A percentile compares a stretch with the other conserved stretches of the same genome.
Conservation (phyloP, 305 asterid genomes). For the Fraxinus xanthoxyloides region DNA sequence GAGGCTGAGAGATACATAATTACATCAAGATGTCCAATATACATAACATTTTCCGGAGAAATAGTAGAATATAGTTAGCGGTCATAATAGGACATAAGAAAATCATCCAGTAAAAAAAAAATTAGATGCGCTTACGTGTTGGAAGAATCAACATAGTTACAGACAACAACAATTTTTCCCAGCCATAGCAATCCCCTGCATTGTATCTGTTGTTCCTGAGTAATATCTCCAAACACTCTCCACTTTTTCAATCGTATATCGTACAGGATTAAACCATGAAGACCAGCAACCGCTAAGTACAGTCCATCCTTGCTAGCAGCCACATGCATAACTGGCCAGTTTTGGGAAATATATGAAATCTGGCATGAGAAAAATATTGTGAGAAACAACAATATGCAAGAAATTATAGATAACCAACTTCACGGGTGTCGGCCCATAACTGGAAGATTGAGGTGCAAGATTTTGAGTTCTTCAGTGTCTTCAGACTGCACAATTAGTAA, state of each 20-base stretch:
- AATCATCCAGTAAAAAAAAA: neutral
- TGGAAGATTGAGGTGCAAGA: conserved; percentile 94
- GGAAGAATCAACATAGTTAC: conserved; percentile 84
- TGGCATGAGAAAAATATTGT: conserved; percentile 37
- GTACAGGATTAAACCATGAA: conserved; percentile 90
- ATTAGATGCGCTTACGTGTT: conserved; percentile 55
- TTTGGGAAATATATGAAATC: conserved; percentile 95
- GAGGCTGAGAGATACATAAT: neutral
- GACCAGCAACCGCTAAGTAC: conserved; percentile 97
- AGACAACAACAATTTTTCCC: conserved; percentile 93
- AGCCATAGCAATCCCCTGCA: conserved; percentile 97
- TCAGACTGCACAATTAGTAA: conserved; percentile 96
- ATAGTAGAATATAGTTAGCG: neutral
- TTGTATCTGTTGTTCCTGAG: conserved; percentile 96
- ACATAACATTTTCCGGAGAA: neutral
- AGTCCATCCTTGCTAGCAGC: conserved; percentile 99
- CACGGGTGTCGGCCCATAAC: conserved; percentile 48
- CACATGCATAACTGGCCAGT: conserved; percentile 98
- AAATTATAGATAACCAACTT: conserved; percentile 5
- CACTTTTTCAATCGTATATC: conserved; percentile 86
- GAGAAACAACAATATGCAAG: conserved; percentile 31
- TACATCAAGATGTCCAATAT: neutral
- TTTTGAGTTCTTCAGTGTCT: conserved; percentile 93
- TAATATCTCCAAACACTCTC: conserved; percentile 97
- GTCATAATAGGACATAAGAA: neutral